Evolutionary conservation across 176 grass and related monocot genomes (phyloP), one percentile per base, ranked within the genome.

Genomic region (Carex scoparia): DNA sequence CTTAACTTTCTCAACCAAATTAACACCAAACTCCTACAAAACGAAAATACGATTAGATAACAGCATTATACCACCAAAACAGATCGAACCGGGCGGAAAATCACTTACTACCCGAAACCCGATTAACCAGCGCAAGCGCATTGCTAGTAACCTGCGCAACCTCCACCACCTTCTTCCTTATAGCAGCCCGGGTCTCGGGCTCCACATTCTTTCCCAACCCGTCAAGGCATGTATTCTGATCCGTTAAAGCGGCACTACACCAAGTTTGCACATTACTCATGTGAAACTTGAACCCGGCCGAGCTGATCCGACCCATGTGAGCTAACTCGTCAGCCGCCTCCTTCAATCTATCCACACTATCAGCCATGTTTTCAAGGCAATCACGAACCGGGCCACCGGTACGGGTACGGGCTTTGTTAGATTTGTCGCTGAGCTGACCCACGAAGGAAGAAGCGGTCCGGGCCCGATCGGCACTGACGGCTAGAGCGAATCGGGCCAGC

Each of bases 121-220:
- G 84, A 68, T 95, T 98, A 69, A 98, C 89, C 79, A 98, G 91
- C 3, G 89, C 89, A 19, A 98, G 95, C 5, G 95, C 95, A 86
- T 98, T 98, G 89, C 93, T 93, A 86, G 95, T 98, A 69, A 95
- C 89, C 85, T 98, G 95, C 7, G 91, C 93, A 30, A 98, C 93
- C 62, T 93, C 86, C 16, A 98, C 89, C 54, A 98, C 92, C 95
- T 92, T 94, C 30, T 86, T 79, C 18, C 93, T 88, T 54, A 98
- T 88, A 48, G 88, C 88, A 4, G 85, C 55, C 62, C 91, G 88
- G 37, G 88, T 87, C 53, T 5, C 18, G 33, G 89, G 74, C 77
- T 94, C 93, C 7, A 94, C 93, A 61, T 73, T 85, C 72, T 78
- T 87, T 33, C 79, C 65, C 18, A 98, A 81, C 19, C 92, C 91